Base-by-base conservation (phyloP, 2,329 filamentous ascomycete genomes). In the Hypomyces rosellus region DNA sequence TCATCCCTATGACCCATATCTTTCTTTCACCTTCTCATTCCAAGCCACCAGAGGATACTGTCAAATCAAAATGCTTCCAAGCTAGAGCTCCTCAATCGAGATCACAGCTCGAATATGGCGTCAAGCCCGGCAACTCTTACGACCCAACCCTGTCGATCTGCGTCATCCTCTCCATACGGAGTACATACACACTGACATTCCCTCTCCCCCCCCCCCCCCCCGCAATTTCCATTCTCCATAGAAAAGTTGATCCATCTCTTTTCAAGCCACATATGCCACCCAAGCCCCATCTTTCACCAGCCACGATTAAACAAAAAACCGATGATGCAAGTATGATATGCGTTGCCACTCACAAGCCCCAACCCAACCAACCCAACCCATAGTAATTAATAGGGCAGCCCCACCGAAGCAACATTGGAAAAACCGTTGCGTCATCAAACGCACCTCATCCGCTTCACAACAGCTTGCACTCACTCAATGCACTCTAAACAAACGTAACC, bases 311-410 rank as follows among this genome's bases (percentile, higher is more conserved):
- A 40, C 4, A 4, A 25, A 25, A 25, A 30, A 30, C 34, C 7
- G 40, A 45, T 52, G 50, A 49, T 49, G 46, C 30, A 52, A 52
- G 34, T 16, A 52, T 34, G 30, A n/a, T 9, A 30, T 30, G 25
- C 25, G 25, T 30, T 11, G 25, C 25, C 25, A 30, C 25, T n/a
- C 20, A 20, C 20, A 20, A 20, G 20, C 20, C 20, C n/a, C n/a
- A n/a, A n/a, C n/a, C n/a, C n/a, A n/a, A n/a, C n/a, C n/a, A n/a
- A n/a, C n/a, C n/a, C n/a, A n/a, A n/a, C n/a, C n/a, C n/a, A n/a
- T n/a, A n/a, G 6, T 25, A 20, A 20, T 30, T 42, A 43, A 48
- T 48, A 34, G 46, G 14, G 16, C 45, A 46, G 20, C 34, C 14
- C 30, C 49, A 37, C 40, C 39, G 45, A 30, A 30, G 20, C 25